Evolutionary conservation across 2,329 filamentous ascomycete species (phyloP).

Genomic region (Diaporthe helianthi): DNA sequence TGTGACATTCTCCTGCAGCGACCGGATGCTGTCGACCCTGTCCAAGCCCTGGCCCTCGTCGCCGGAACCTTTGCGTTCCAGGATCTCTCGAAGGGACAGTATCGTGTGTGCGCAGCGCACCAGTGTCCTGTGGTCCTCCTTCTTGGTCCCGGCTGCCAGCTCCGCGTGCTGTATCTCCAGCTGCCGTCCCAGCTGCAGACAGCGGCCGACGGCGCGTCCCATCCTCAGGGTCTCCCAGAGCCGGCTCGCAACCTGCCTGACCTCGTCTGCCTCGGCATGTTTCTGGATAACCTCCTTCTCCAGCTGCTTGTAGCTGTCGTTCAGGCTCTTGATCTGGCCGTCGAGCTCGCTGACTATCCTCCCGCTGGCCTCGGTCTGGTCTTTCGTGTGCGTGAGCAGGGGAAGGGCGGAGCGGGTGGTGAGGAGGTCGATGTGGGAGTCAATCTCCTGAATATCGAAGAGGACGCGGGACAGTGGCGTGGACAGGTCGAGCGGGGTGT

Average conservation of each 20-base stretch:
- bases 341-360: slow-evolving; percentile 79
- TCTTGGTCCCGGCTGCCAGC: slow-evolving; percentile 55
- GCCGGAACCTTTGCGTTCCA: slow-evolving; percentile 70
- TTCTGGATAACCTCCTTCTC: slow-evolving; percentile 87
- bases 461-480: slow-evolving; percentile 92
- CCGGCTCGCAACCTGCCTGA: slow-evolving; percentile 76
- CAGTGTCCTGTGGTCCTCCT: slow-evolving; percentile 78
- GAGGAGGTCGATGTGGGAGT: slow-evolving; percentile 90
- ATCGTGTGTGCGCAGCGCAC: slow-evolving; percentile 84
- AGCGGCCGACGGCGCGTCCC: slow-evolving; percentile 77
- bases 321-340: slow-evolving; percentile 78
- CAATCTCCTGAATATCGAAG: slow-evolving; percentile 96
- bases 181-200: slow-evolving; percentile 82
- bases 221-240: slow-evolving; percentile 82
- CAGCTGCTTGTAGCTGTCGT: slow-evolving; percentile 83
- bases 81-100: slow-evolving; percentile 75
- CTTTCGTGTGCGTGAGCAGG: slow-evolving; percentile 77
- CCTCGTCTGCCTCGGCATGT: slow-evolving; percentile 85
- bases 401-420: slow-evolving; percentile 85
- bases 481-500: slow-evolving; percentile 89
- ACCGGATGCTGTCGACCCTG: slow-evolving; percentile 73
- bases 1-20: slow-evolving; percentile 71
- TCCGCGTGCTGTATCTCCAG: slow-evolving; percentile 86
- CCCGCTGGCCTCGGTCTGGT: slow-evolving; percentile 75
- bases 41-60: slow-evolving; percentile 81